Evolutionary conservation across 2,329 filamentous ascomycete species (phyloP).

Genomic region (Trichoderma sp.): DNA sequence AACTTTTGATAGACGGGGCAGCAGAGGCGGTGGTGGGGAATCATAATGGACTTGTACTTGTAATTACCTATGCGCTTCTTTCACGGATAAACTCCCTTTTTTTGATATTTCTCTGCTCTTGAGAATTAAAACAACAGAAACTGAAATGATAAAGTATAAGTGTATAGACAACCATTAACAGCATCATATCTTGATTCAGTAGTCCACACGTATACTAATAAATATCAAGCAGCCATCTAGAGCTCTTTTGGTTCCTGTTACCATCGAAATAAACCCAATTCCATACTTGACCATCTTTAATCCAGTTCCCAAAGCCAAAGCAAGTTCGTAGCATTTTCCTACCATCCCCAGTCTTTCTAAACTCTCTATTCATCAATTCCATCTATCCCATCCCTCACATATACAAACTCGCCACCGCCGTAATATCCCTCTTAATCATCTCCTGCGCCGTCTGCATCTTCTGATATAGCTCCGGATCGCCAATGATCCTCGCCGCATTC

Average conservation of each 20-base stretch:
- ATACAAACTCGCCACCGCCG: slow-evolving; percentile 84
- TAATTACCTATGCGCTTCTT: slow-evolving; percentile 44
- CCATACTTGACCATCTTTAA: background rate
- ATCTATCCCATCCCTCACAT: slow-evolving; percentile 58
- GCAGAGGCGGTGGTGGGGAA: slow-evolving; percentile 31
- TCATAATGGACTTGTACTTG: slow-evolving; percentile 46
- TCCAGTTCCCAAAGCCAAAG: background rate
- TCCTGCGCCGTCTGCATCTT: slow-evolving; percentile 99
- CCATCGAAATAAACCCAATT: background rate
- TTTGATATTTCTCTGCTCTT: background rate
- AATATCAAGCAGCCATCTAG: background rate
- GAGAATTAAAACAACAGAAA: too few relatives aligned
- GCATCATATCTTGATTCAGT: background rate
- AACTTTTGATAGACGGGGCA: slow-evolving; percentile 43
- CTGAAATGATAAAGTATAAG: background rate
- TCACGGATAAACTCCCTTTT: slow-evolving; percentile 43
- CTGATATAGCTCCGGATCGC: slow-evolving; percentile 86
- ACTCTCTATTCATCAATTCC: background rate
- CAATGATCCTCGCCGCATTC: slow-evolving; percentile 93
- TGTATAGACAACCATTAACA: background rate
- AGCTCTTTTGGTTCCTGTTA: background rate
- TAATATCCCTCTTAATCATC: slow-evolving; percentile 95
- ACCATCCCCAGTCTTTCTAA: background rate
- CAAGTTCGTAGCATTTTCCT: background rate
- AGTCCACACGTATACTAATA: background rate